Conservation (phyloP, 495 filamentous ascomycete species). For the Astrocystis sublimbata region DNA sequence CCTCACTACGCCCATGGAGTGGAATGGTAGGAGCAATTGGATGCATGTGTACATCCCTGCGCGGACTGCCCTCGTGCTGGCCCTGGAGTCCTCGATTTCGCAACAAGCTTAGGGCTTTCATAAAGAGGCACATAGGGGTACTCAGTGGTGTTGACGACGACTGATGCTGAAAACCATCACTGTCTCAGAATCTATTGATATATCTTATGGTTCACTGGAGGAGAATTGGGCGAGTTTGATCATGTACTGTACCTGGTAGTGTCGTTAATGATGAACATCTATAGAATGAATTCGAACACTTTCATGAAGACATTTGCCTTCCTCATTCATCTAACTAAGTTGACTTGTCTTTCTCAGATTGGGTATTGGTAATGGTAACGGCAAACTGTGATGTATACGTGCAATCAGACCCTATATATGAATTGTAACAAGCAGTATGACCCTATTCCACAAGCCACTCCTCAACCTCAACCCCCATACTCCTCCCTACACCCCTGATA, state of each 20-base stretch:
- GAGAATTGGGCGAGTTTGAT: background rate
- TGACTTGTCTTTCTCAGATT: background rate
- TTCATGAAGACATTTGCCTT: background rate
- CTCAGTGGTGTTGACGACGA: background rate
- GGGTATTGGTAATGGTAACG: background rate
- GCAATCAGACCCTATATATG: no score
- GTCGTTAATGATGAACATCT: background rate
- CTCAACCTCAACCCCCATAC: slow-evolving; percentile 70
- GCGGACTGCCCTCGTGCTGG: slow-evolving; percentile 75
- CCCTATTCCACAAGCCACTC: slow-evolving; percentile 66
- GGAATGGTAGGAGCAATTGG: slow-evolving; percentile 89
- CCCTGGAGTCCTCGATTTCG: slow-evolving; percentile 21
- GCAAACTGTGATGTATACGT: background rate
- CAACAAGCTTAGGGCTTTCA: background rate
- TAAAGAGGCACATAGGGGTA: background rate
- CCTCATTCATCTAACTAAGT: no score
- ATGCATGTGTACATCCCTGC: slow-evolving; percentile 89
- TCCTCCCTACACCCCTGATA: slow-evolving; percentile 61
- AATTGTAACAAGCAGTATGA: no score
- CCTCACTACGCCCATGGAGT: slow-evolving; percentile 84
- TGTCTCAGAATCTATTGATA: background rate
- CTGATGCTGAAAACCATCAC: background rate
- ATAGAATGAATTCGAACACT: background rate
- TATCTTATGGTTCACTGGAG: background rate
- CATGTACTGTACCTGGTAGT: background rate